Evolutionary conservation across 2,329 filamentous ascomycete species (phyloP), one percentile per base, ranked within the genome.

Genomic region (Cladophialophora chaetospira): DNA sequence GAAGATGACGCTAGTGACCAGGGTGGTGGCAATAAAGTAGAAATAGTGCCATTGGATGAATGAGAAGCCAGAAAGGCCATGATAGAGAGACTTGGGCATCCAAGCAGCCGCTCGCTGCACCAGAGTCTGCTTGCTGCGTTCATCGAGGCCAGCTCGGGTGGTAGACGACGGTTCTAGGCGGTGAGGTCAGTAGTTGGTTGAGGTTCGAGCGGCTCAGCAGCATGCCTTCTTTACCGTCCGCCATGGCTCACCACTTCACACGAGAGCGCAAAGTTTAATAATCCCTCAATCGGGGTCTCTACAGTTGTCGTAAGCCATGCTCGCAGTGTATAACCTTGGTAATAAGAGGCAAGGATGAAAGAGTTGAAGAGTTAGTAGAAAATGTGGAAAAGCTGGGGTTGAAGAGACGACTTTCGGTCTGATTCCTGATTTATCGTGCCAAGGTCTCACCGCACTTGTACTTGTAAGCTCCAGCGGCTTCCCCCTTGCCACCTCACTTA

Each of bases 21-120:
- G 66, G 58, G 70, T 75, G 25, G 73, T 72, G 2, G 63, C 55
- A 36, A 77, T 66, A 63, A 80, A 80, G 69, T 65, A 69, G 36
- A 61, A 29, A 38, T 79, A 80, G 66, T 80, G 78, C 4, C 80
- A 53, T 2, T 73, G 74, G 43, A 77, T 73, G 62, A 77, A 77
- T 11, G 63, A 65, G 21, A 57, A 17, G 13, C 35, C 44, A 26
- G 44, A 23, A 5, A 53, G 21, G 26, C n/a, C 11, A 6, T 21
- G 26, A 4, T 29, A 48, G 36, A 53, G 26, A 53, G 23, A 49
- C 6, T 15, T 11, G 13, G 29, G 23, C 33, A 36, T 46, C 31
- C 29, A 40, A n/a, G 25, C 35, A 21, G 8, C 9, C 15, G 33
- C 19, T 4, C 35, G 48, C 23, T 15, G 25, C 11, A 36, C 26